Evolutionary conservation across 306 rosid genomes (phyloP), one percentile per base, ranked within the genome.

Genomic region (Acacia acuminata): DNA sequence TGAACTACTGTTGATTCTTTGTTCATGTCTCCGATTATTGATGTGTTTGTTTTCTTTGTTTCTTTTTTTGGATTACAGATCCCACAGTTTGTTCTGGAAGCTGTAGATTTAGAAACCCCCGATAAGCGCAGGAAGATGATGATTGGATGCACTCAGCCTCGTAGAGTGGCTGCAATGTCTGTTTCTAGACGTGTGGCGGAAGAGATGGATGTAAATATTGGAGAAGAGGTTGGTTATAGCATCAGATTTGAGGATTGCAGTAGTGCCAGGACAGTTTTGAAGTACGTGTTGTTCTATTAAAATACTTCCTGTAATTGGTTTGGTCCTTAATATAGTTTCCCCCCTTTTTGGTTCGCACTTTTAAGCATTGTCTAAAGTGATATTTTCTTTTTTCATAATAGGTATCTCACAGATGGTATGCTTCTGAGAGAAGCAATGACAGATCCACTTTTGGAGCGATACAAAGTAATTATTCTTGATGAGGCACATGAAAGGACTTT

Each of bases 201-300:
- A 84, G 99, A 95, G 91, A 95, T 95, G 99, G 98, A 95, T 64
- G 99, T 95, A n/a, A 85, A 80, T 75, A 95, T 95, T 16, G 99
- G 99, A 36, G 99, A 95, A 83, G 99, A 95, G 89, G 99, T 95
- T 70, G 99, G 99, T 92, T 95, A 95, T 79, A 95, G 97, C 85
- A 93, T 93, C 80, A 92, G 98, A 87, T 95, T 95, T 87, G 99
- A 95, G 77, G 99, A 95, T 84, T 92, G 98, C 91, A 93, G 97
- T 83, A 88, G 98, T 78, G 90, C 98, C 43, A 90, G 81, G 87
- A 95, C 99, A 16, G 96, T 95, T 82, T 85, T 95, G 86, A 95
- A 95, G 98, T 95, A 93, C 60, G 97, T 50, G 72, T 81, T 45
- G 67, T 81, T 47, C 56, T 48, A 63, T 68, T 11, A 40, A 38